Evolutionary conservation across 2,329 filamentous ascomycete species (phyloP), one percentile per base, ranked within the genome.

Genomic region (Penicillium sp.): DNA sequence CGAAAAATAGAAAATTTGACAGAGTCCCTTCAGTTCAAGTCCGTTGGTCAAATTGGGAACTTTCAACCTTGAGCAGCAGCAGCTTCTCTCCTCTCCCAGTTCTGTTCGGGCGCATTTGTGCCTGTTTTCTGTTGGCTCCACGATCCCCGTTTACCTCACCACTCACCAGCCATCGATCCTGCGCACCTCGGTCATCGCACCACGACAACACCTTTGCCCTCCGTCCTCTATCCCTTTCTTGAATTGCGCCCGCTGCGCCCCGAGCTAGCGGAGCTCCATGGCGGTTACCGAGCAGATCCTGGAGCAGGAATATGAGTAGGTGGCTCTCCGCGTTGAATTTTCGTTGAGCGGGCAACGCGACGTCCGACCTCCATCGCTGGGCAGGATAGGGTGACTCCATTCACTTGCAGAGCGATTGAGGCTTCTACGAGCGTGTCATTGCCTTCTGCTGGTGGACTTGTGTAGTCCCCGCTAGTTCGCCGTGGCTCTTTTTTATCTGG

Each of bases 241-340:
- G 39, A 58, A 39, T 53, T 50, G 65, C 65, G 61, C 61, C 63
- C 59, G 65, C 68, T 68, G 64, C 62, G 60, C 54, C 57, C 59
- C 51, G 62, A 68, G 63, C 62, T 64, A 61, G 56, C 53, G 46
- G 55, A 66, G 66, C 64, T 68, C 62, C 59, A 74, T 74, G 72
- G 71, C 70, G 58, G 55, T 58, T 53, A 53, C 68, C 55, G 71
- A 74, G 56, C 67, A 72, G 49, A 63, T 73, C 47, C 62, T 69
- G 45, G 72, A 60, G 50, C 64, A 74, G 58, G 74, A 76, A 62
- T 76, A 66, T 55, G 74, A 76, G 72, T 76, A 71, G 56, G 72
- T 71, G 40, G 8, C n/a, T 25, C 40, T 44, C 47, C 32, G 47
- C 33, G 25, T 32, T 45, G 39, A 40, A 46, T 51, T 52, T 54